phyloP scores from a whole-genome alignment of 345 rosid species.

The Hirschfeldia incana region DNA sequence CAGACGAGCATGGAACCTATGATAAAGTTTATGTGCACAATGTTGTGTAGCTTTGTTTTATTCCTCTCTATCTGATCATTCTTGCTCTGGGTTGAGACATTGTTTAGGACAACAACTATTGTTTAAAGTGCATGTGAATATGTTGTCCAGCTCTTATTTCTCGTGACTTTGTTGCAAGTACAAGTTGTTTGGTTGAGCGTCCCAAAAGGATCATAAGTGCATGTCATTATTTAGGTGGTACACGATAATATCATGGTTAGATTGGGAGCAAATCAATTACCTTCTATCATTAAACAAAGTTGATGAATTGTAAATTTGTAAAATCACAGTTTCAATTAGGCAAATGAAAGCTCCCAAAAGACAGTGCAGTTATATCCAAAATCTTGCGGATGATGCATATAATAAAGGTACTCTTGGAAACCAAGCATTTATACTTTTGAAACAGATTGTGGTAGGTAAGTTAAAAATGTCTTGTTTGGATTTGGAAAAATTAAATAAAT shows the following conservation, averaged over 20 bases:
- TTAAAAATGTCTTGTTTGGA: no score
- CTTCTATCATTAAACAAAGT: not conserved
- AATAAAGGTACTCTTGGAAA: no score
- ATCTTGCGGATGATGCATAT: no score
- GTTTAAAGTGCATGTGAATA: not conserved
- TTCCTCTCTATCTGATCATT: not conserved
- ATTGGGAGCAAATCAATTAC: not conserved
- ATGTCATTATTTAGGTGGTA: not conserved
- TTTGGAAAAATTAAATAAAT: no score
- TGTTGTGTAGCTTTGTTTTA: not conserved
- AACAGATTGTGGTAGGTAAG: no score
- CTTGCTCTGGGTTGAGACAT: not conserved
- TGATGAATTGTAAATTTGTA: not conserved
- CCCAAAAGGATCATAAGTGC: not conserved
- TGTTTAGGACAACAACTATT: not conserved
- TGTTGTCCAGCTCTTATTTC: no score
- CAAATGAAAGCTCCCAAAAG: no score
- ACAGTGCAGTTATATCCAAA: no score
- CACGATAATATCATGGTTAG: not conserved
- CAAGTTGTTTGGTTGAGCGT: not conserved
- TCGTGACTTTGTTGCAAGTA: not conserved
- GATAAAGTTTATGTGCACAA: no score
- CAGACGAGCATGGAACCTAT: not conserved
- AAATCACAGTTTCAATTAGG: not conserved
- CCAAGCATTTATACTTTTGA: no score